Evolutionary conservation across 2,329 filamentous ascomycete genomes (phyloP).

Genomic region (Ophiostoma piceae): DNA sequence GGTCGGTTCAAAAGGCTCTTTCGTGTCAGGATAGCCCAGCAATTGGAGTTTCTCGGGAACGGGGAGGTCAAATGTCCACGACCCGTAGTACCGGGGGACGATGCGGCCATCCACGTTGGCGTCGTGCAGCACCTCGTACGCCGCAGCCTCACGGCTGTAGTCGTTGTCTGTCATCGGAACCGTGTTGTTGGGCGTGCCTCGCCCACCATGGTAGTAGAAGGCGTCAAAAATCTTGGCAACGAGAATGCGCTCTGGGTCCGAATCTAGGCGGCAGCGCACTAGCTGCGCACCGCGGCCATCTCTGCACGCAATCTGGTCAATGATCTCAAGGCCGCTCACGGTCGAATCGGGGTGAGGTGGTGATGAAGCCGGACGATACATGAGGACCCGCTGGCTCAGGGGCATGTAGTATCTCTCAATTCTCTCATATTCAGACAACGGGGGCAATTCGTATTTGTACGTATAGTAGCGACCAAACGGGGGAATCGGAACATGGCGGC

Average conservation of each 20-base stretch:
- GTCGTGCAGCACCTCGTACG: neutral
- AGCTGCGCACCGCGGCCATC: neutral
- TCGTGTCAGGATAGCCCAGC: neutral
- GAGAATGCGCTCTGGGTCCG: neutral
- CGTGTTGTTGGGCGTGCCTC: neutral
- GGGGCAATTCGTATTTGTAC: neutral
- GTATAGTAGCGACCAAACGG: neutral
- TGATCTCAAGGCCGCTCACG: neutral
- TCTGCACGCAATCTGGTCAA: neutral
- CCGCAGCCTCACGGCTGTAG: slow-evolving; percentile 1
- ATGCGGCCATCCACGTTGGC: neutral
- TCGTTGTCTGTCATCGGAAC: neutral
- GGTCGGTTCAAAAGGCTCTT: neutral
- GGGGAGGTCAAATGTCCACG: slow-evolving; percentile 1
- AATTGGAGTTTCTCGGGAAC: neutral
- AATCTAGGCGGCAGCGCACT: neutral
- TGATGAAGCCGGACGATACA: neutral
- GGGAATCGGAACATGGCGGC: neutral
- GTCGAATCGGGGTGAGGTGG: neutral
- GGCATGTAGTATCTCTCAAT: neutral
- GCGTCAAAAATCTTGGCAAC: neutral
- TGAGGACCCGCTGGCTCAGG: neutral
- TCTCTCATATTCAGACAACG: neutral
- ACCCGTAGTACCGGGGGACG: neutral
- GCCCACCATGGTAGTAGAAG: neutral